Base-by-base conservation (phyloP, 805 yeast genomes). In the Komagataella mondaviorum region DNA sequence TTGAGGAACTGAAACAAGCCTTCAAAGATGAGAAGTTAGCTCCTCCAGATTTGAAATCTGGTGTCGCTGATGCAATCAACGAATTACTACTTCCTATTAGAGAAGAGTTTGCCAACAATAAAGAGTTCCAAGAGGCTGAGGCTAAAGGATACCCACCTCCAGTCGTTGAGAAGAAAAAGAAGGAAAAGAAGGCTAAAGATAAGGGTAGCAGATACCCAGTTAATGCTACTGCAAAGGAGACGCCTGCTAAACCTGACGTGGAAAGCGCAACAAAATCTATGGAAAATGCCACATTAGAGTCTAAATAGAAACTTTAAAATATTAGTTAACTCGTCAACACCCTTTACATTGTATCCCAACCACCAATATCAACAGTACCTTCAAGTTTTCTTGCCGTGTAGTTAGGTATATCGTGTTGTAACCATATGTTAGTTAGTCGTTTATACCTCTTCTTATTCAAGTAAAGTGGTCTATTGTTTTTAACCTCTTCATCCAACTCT, bases 151-250 rank as follows among this genome's bases (percentile, higher is more conserved):
- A 93, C 72, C 96, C 97, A 49, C 83, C 76, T 2, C 86, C 76
- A 10, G 78, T 71, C 16, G 74, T 71, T 47, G 79, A 76, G 58
- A 74, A 76, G 63, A 78, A 77, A 59, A 77, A 77, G 71, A 79
- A 78, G 65, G 85, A 79, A 65, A 86, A 81, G 67, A 80, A 79
- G 71, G 86, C 80, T 63, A 89, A 89, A 73, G 81, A 87, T 64
- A 88, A 88, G 70, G 98, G 98, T 55, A 63, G 88, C n/a, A 79
- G 79, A 68, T 88, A 85, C 76, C 96, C 96, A 46, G 96, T 95
- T 59, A 75, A n/a, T 18, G 14, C 22, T 23, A 18, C 47, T 14
- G 47, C 24, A 45, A 23, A 45, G n/a, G 23, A 45, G 17, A n/a
- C 24, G 6, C 22, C 23, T 14, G 24, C 14, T 14, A 4, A 45